Conservation (phyloP, 2,329 filamentous ascomycete species). For the Xylariomycetidae sp. region DNA sequence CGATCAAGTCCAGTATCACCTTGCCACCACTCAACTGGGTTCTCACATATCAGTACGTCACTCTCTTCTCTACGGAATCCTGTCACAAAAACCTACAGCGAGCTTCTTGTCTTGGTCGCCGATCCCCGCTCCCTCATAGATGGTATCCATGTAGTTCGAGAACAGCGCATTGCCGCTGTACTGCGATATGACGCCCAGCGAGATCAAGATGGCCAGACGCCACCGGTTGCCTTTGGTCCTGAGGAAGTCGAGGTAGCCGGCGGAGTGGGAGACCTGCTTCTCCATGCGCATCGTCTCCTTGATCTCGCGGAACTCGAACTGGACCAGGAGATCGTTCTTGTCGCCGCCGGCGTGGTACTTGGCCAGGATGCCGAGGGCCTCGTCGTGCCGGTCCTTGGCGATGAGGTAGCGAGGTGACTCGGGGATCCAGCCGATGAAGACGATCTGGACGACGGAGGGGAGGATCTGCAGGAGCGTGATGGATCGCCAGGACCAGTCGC, state of each 20-base stretch:
- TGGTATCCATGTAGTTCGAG: constrained; percentile 60
- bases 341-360: constrained; percentile 62
- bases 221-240: constrained; percentile 60
- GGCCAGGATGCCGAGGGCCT: constrained; percentile 57
- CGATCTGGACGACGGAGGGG: constrained; percentile 57
- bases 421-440: constrained; percentile 64
- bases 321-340: constrained; percentile 53
- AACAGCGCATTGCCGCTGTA: constrained; percentile 65
- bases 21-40: constrained; percentile 47
- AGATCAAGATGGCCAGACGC: constrained; percentile 57
- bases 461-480: constrained; percentile 61
- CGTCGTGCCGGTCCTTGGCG: constrained; percentile 56
- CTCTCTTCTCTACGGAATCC: too few species aligned
- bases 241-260: constrained; percentile 57
- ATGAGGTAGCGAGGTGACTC: constrained; percentile 65
- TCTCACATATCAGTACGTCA: neutral
- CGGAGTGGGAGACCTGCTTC: constrained; percentile 40
- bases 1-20: constrained; percentile 53
- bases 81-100: constrained; percentile 35
- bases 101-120: constrained; percentile 52
- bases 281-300: constrained; percentile 58
- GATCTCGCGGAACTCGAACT: constrained; percentile 64
- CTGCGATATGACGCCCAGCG: constrained; percentile 62
- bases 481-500: constrained; percentile 63
- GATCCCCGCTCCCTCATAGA: constrained; percentile 60